These are phyloP conservation scores for Pyrenophora graminea DNA, from an alignment of 2,329 filamentous ascomycete genomes.

Conservation along the genomic window DNA sequence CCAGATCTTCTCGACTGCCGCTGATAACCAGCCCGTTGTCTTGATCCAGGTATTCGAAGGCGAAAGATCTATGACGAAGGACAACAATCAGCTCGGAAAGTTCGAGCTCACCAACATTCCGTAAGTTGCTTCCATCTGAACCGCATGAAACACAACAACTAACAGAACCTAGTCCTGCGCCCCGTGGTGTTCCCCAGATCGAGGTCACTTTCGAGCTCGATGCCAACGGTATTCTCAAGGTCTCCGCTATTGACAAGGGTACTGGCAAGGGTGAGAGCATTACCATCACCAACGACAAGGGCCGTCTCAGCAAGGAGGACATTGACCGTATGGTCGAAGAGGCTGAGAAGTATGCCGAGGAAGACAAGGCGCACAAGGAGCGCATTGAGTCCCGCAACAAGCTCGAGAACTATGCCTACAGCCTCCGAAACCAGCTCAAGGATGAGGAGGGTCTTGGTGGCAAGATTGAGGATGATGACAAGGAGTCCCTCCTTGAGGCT, in stretches of 20 bases:
- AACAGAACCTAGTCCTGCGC: slow-evolving; percentile 63
- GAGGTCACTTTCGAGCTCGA: slow-evolving; percentile 98
- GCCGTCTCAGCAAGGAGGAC: slow-evolving; percentile 91
- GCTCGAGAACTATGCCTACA: slow-evolving; percentile 99
- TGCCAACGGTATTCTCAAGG: slow-evolving; percentile 97
- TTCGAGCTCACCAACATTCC: slow-evolving; percentile 97
- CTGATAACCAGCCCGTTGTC: slow-evolving; percentile 95
- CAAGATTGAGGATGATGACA: slow-evolving; percentile 98
- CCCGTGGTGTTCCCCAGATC: slow-evolving; percentile 95
- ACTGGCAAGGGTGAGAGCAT: slow-evolving; percentile 97
- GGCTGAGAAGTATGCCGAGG: slow-evolving; percentile 97
- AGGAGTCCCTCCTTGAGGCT: slow-evolving; percentile 92
- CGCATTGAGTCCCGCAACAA: slow-evolving; percentile 96
- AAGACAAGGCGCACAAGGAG: slow-evolving; percentile 97
- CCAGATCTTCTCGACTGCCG: slow-evolving; percentile 96
- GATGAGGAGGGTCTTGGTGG: slow-evolving; percentile 95
- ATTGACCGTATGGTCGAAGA: slow-evolving; percentile 99
- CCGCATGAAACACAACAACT: slow-evolving; percentile 6
- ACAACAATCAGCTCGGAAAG: slow-evolving; percentile 93
- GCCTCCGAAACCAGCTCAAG: slow-evolving; percentile 98
- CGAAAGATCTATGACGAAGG: slow-evolving; percentile 78
- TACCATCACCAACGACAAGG: slow-evolving; percentile 99
- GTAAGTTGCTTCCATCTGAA: slow-evolving; percentile 30
- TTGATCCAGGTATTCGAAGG: slow-evolving; percentile 95
- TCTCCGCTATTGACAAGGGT: slow-evolving; percentile 95